A percentile compares a stretch with the other conserved stretches of the same genome.
Conservation (phyloP, 768 basidiomycete genomes). For the Pulveroboletus sp. region DNA sequence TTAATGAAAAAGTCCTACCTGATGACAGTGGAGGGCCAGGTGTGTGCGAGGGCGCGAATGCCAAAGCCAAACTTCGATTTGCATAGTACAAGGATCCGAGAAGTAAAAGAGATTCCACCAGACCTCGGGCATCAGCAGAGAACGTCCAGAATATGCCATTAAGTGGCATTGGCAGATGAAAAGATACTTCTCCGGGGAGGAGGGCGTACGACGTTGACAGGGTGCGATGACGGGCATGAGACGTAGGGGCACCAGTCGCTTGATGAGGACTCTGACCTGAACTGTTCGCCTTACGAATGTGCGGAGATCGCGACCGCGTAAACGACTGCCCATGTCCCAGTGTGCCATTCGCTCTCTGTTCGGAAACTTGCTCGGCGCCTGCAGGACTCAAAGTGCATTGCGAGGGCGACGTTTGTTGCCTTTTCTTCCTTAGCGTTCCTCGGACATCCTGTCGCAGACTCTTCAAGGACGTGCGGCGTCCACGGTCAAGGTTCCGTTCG, state of each 20-base stretch:
- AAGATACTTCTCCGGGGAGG: conserved; percentile 45
- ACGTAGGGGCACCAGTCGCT: conserved; percentile 37
- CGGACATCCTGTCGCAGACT: conserved; percentile 25
- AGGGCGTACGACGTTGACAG: conserved; percentile 27
- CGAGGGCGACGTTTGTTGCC: conserved; percentile 20
- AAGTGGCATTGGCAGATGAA: conserved; percentile 43
- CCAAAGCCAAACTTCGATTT: conserved; percentile 35
- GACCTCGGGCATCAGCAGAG: conserved; percentile 56
- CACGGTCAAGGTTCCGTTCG: conserved; percentile 39
- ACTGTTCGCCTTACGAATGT: conserved; percentile 33
- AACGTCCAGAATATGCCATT: conserved; percentile 40
- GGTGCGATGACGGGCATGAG: conserved; percentile 39
- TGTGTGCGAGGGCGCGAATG: conserved; percentile 7
- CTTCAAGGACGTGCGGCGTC: conserved; percentile 36
- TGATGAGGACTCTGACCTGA: conserved; percentile 35
- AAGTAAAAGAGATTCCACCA: conserved; percentile 61
- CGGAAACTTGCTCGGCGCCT: conserved; percentile 26
- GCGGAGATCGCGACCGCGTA: conserved; percentile 72
- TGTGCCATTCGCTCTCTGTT: conserved; percentile 32
- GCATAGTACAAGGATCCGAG: conserved; percentile 58
- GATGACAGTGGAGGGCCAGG: conserved; percentile 44
- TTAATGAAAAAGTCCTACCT: conserved; percentile 36
- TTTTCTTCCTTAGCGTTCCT: conserved; percentile 27
- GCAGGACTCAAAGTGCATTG: conserved; percentile 23
- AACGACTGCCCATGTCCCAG: conserved; percentile 44